Percentiles rank a stretch among this genome's conserved stretches.
phyloP scores from a whole-genome alignment of 2,329 filamentous ascomycete species.

The Diaporthe sp. region DNA sequence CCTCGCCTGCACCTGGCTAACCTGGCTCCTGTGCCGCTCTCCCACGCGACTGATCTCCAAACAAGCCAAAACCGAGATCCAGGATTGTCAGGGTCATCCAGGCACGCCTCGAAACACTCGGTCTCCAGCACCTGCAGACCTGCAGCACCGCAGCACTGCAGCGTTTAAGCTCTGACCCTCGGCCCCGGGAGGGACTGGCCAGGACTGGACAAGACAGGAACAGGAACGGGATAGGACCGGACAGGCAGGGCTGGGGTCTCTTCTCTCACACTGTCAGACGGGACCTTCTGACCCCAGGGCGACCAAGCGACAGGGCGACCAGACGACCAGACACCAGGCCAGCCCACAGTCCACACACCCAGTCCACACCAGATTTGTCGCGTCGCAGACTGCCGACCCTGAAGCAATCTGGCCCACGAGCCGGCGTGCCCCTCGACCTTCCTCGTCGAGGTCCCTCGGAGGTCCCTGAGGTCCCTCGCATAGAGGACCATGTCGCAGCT shows the following conservation, averaged over 20 bases:
- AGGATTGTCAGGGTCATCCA: conserved; percentile 40
- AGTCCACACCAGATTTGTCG: conserved; percentile 28
- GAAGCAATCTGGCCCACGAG: conserved; percentile 34
- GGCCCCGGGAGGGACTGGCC: conserved; percentile 28
- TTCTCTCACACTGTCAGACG: conserved; percentile 25
- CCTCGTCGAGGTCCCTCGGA: conserved; percentile 16
- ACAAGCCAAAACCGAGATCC: conserved; percentile 29
- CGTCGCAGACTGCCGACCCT: conserved; percentile 27
- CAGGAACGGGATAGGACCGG: conserved; percentile 20
- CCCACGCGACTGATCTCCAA: conserved; percentile 27
- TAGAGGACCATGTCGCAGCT: conserved; percentile 68
- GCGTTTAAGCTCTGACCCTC: conserved; percentile 29
- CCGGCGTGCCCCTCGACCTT: conserved; percentile 30
- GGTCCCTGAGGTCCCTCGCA: conserved; percentile 47
- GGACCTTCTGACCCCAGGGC: conserved; percentile 14
- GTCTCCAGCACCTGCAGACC: conserved; percentile 37
- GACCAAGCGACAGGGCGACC: neutral
- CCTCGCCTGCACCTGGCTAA: conserved; percentile 13
- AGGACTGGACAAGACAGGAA: conserved; percentile 18
- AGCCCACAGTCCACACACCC: conserved; percentile 21
- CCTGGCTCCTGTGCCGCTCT: conserved; percentile 24
- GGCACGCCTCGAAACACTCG: conserved; percentile 39
- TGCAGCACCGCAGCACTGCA: conserved; percentile 25
- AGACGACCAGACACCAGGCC: conserved; percentile 4
- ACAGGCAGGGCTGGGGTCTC: conserved; percentile 21